Conservation (phyloP, 2,329 filamentous ascomycete genomes). For the Claviceps monticola region DNA sequence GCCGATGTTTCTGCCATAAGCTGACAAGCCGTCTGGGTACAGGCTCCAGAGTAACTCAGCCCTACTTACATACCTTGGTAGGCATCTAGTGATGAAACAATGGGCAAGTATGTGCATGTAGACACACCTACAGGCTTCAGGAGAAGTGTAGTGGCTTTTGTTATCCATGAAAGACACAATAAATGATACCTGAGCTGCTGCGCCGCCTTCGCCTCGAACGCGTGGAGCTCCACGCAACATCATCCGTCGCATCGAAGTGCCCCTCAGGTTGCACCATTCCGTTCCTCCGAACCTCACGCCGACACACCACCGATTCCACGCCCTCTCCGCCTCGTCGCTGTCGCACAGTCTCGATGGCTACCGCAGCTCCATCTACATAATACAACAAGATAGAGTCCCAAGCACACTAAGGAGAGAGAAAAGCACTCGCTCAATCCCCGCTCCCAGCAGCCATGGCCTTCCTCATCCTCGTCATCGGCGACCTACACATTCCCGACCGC, state of each 20-base stretch:
- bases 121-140: too few species aligned
- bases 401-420: too few species aligned
- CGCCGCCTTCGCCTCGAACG: background rate
- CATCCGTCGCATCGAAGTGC: background rate
- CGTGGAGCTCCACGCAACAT: background rate
- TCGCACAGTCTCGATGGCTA: too few species aligned
- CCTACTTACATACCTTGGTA: background rate
- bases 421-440: background rate
- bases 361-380: background rate
- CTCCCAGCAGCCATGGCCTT: slow-evolving; percentile 51
- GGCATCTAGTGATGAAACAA: background rate
- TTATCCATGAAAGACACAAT: too few species aligned
- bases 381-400: background rate
- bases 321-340: too few species aligned
- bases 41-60: too few species aligned
- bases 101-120: too few species aligned
- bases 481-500: slow-evolving; percentile 86
- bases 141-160: too few species aligned
- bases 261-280: background rate
- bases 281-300: background rate
- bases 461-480: slow-evolving; percentile 81
- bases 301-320: background rate
- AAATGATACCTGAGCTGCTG: background rate
- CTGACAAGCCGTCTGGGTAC: too few species aligned
- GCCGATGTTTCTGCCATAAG: too few species aligned